A percentile compares a stretch with the other conserved stretches of the same genome.
Evolutionary conservation across 768 basidiomycete genomes (phyloP).

Genomic region (Russula griseocarnosa): DNA sequence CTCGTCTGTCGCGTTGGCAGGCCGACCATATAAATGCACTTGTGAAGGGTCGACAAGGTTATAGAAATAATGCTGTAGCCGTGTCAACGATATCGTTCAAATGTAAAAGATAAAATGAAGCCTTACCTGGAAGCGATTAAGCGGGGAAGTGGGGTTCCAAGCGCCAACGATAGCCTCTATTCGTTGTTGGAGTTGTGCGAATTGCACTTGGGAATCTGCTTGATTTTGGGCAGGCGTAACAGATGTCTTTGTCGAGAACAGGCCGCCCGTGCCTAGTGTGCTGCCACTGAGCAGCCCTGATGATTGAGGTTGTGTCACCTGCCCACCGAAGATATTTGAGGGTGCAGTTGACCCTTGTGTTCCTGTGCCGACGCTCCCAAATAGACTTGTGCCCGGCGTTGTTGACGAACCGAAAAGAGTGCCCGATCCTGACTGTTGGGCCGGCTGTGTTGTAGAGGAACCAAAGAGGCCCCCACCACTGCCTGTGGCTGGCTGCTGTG

Average conservation of each 20-base stretch:
- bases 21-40: conserved; percentile 64
- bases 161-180: conserved; percentile 63
- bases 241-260: conserved; percentile 33
- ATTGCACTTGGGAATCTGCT: conserved; percentile 60
- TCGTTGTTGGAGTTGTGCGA: conserved; percentile 47
- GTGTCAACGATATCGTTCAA: not conserved
- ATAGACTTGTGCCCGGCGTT: not conserved
- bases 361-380: not conserved
- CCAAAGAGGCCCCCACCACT: conserved; percentile 20
- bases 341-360: not conserved
- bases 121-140: conserved; percentile 77
- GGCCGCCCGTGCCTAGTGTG: conserved; percentile 24
- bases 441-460: conserved; percentile 6
- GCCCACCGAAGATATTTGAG: conserved; percentile 13
- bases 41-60: conserved; percentile 72
- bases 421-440: conserved; percentile 9
- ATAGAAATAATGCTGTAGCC: conserved; percentile 70
- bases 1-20: conserved; percentile 67
- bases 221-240: conserved; percentile 42
- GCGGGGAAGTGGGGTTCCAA: conserved; percentile 65
- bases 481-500: conserved; percentile 9
- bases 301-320: conserved; percentile 20
- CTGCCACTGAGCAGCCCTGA: conserved; percentile 29
- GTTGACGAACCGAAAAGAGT: conserved; percentile 16
- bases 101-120: conserved; percentile 1